Base-by-base conservation (phyloP, 1,284 basidiomycete species). In the Tilletia indica region DNA sequence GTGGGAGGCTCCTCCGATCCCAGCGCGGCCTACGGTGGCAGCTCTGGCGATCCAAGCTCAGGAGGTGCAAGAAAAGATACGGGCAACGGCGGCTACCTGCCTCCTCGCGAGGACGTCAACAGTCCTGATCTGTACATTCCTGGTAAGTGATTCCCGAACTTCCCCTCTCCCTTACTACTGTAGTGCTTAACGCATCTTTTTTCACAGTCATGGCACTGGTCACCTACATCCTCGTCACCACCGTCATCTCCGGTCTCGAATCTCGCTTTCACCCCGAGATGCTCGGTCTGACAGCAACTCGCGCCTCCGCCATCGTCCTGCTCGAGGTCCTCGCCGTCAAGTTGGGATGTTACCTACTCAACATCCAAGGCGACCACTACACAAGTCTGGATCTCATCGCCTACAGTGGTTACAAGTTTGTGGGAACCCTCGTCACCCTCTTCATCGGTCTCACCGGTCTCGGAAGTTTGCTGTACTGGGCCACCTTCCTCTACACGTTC, bases 321-420 rank as follows among this genome's bases (percentile, higher is more conserved):
- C 72, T 83, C 71, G 96, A 99, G 85, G 93, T 97, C 82, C 86
- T 90, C 42, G 90, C 92, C 71, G 92, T 99, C 79, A 93, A 94
- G 80, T 87, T 94, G 0, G 94, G 94, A 0, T 95, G 93, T 81
- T 97, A 97, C 84, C 87, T 97, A 68, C 88, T 96, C 70, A 93
- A 93, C 77, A 92, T 97, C 16, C 89, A 90, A 70, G 90, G 90
- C 11, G 88, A 90, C 11, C 89, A 89, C 34, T 64, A 64, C 61
- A 90, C 90, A 73, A 74, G 82, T 58, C 75, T 84, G 69, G 88
- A 89, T 75, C 78, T 89, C 71, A 84, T 88, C 16, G 87, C 87
- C 4, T 99, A 97, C 83, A 91, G 91, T 4, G 96, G 97, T 0
- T 99, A 99, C 87, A 99, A 99, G 84, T 99, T 99, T 81, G 93